phyloP scores from a whole-genome alignment of 139 green algal species.

The Picochlorum sp. region DNA sequence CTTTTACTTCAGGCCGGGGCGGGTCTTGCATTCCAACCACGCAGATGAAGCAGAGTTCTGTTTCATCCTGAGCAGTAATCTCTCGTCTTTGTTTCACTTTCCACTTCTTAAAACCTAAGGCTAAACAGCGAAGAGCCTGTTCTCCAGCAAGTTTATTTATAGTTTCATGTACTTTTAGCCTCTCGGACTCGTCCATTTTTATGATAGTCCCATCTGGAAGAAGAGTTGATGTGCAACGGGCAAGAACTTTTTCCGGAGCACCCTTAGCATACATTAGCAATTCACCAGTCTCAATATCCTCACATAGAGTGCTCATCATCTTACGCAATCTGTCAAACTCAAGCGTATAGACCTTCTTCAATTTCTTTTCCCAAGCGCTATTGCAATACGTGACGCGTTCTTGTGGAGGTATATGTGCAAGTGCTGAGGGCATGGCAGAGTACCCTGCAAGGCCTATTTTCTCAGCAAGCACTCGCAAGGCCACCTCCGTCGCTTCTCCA shows the following conservation, averaged over 20 bases:
- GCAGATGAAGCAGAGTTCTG: conserved; percentile 51
- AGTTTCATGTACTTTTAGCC: not conserved
- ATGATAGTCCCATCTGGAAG: conserved; percentile 8
- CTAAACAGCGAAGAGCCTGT: conserved; percentile 61
- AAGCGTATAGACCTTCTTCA: conserved; percentile 42
- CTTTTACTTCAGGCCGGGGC: conserved; percentile 63
- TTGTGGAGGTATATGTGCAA: conserved; percentile 24
- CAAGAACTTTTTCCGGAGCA: conserved; percentile 71
- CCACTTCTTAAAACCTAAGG: conserved; percentile 59
- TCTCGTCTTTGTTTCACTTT: not conserved
- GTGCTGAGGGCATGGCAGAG: conserved; percentile 34
- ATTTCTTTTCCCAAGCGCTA: conserved; percentile 52
- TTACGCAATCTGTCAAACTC: conserved; percentile 80
- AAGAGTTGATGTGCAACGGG: conserved; percentile 58
- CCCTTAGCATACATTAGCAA: conserved; percentile 62
- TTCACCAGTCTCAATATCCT: not conserved
- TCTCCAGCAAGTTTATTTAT: conserved; percentile 40
- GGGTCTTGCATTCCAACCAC: conserved; percentile 86
- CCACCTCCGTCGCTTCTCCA: conserved; percentile 80
- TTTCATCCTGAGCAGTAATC: conserved; percentile 36
- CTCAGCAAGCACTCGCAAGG: conserved; percentile 74
- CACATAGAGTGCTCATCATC: conserved; percentile 79
- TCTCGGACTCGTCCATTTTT: conserved; percentile 27
- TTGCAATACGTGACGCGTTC: conserved; percentile 61
- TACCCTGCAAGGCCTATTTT: conserved; percentile 71